phyloP scores from a whole-genome alignment of 441 rosid species.

The Populus tomentosa region DNA sequence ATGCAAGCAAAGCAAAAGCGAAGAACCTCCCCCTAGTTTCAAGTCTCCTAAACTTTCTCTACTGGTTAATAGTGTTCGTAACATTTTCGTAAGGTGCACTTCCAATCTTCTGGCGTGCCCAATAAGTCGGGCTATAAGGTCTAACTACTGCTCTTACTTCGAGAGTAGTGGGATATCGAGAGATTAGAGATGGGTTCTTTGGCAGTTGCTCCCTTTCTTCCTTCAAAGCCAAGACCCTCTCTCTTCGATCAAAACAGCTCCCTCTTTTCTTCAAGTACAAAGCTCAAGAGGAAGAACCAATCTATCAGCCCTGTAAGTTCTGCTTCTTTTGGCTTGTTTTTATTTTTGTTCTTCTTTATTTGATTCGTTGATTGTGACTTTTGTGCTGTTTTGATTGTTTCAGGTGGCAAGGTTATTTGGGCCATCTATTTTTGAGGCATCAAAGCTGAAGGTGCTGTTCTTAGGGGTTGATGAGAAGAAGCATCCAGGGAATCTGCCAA shows the following conservation, averaged over 20 bases:
- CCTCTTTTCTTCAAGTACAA: slow-evolving; percentile 37
- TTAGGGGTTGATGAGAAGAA: slow-evolving; percentile 88
- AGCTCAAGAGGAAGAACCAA: slow-evolving; percentile 43
- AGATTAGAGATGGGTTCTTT: slow-evolving; percentile 45
- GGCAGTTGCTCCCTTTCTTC: slow-evolving; percentile 36
- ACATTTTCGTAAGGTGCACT: background rate
- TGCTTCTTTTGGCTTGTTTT: background rate
- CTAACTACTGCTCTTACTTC: background rate
- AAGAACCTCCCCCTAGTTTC: background rate
- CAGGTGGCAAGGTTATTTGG: slow-evolving; percentile 91
- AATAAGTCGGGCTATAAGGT: slow-evolving; percentile 11
- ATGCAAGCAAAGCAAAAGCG: slow-evolving; percentile 21
- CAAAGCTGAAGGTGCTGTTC: slow-evolving; percentile 83
- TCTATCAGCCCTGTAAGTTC: slow-evolving; percentile 52
- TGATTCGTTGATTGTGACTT: slow-evolving; percentile 1
- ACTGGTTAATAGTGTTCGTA: background rate
- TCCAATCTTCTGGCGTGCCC: background rate
- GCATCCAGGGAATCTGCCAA: slow-evolving; percentile 82
- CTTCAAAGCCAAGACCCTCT: slow-evolving; percentile 42
- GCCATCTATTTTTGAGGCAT: slow-evolving; percentile 86
- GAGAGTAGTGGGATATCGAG: background rate
- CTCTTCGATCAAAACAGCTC: slow-evolving; percentile 40
- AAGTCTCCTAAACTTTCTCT: background rate
- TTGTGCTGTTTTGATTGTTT: slow-evolving; percentile 16
- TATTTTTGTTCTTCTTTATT: background rate